A percentile compares a stretch with the other conserved stretches of the same genome.
Evolutionary conservation across 1,139 yeast genomes (phyloP).

Genomic region (Scheffersomyces segobiensis): DNA sequence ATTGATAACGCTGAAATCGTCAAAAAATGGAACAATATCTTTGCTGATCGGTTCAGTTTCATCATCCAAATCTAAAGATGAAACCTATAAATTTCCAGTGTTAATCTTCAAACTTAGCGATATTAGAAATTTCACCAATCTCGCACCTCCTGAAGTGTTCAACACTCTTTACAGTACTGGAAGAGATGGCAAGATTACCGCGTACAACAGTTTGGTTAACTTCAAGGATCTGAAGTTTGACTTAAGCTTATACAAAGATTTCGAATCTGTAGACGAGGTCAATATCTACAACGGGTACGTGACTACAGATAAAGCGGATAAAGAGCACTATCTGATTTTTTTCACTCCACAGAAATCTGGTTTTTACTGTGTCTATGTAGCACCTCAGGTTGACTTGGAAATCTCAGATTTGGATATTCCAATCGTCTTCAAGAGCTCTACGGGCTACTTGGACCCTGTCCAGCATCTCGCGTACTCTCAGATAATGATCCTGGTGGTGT

Average conservation of each 20-base stretch:
- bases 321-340: constrained; percentile 6
- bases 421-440: constrained; percentile 22
- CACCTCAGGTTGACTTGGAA: constrained; percentile 18
- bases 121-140: constrained; percentile 20
- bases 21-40: not conserved
- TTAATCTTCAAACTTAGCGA: constrained; percentile 28
- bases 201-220: constrained; percentile 15
- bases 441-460: constrained; percentile 29
- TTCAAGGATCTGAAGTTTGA: constrained; percentile 5
- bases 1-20: not conserved
- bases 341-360: constrained; percentile 27
- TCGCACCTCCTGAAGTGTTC: constrained; percentile 22
- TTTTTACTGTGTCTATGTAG: constrained; percentile 35
- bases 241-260: constrained; percentile 2
- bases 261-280: constrained; percentile 4
- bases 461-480: constrained; percentile 22
- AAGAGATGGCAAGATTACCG: constrained; percentile 6
- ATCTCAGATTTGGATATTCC: constrained; percentile 16
- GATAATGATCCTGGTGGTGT: constrained; percentile 13
- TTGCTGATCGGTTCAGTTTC: too few species aligned
- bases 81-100: constrained; percentile 19
- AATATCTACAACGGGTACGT: constrained; percentile 10
- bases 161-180: constrained; percentile 8
- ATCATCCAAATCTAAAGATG: not conserved
- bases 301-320: constrained; percentile 6